Percentiles rank a stretch among this genome's conserved stretches.
phyloP scores from a whole-genome alignment of 2,329 filamentous ascomycete genomes.

The Arthrobotrys pseudoclavata region DNA sequence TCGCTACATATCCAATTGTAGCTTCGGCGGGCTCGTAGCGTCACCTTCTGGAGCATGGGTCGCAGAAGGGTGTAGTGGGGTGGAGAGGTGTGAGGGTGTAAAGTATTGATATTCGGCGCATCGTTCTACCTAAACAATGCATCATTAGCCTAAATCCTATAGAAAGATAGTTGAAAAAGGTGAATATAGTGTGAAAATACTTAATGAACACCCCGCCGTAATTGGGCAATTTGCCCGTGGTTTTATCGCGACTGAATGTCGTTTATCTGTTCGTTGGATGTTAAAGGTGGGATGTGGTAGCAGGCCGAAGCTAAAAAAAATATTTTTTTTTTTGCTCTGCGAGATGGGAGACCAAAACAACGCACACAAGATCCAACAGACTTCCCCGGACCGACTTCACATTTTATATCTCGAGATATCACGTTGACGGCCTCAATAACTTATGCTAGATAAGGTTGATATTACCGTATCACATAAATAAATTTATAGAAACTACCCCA shows the following conservation, averaged over 20 bases:
- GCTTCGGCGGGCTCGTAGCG: slow-evolving; percentile 52
- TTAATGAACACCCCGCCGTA: slow-evolving; percentile 21
- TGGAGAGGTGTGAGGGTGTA: slow-evolving; percentile 32
- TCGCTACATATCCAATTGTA: slow-evolving; percentile 60
- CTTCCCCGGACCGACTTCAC: background rate
- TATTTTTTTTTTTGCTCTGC: slow-evolving; percentile 31
- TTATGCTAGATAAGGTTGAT: background rate
- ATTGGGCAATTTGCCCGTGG: slow-evolving; percentile 11
- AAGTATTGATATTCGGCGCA: slow-evolving; percentile 31
- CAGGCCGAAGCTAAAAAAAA: slow-evolving; percentile 44
- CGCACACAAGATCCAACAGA: slow-evolving; percentile 44
- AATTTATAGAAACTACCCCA: background rate
- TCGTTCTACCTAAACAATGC: slow-evolving; percentile 22
- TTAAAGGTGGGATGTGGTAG: slow-evolving; percentile 39
- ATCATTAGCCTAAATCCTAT: background rate
- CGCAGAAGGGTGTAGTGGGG: slow-evolving; percentile 43
- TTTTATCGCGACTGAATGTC: slow-evolving; percentile 8
- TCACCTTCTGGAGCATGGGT: slow-evolving; percentile 58
- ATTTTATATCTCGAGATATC: slow-evolving; percentile 5
- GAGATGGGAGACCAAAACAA: slow-evolving; percentile 16
- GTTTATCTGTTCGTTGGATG: slow-evolving; percentile 16
- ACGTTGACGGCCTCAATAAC: background rate
- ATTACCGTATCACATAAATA: background rate
- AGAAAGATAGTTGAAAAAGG: background rate
- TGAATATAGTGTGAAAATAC: background rate